Percentiles rank a stretch among this genome's conserved stretches.
These are phyloP conservation scores for Dactylorhiza incarnata DNA, from an alignment of 106 monocot genomes.

Conservation along the genomic window DNA sequence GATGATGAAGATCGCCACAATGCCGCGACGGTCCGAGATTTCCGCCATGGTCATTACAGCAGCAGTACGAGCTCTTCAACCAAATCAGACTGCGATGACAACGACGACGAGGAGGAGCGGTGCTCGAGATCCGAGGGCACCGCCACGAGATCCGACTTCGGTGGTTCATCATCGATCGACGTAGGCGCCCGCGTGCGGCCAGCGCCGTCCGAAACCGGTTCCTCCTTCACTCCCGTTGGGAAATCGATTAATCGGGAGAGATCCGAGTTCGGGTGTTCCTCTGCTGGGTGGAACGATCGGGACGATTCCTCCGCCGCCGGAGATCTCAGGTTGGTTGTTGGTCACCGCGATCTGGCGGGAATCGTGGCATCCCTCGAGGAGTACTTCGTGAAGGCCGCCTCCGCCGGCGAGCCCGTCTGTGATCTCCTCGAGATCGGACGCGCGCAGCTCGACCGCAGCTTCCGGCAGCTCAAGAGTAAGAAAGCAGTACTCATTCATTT, in stretches of 20 bases:
- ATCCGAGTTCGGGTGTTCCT: conserved; percentile 17
- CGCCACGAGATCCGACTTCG: conserved; percentile 39
- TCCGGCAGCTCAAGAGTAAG: conserved; percentile 92
- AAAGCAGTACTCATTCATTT: neutral
- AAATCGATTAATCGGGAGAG: conserved; percentile 14
- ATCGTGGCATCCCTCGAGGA: conserved; percentile 76
- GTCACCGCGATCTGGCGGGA: conserved; percentile 75
- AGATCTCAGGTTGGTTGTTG: conserved; percentile 50
- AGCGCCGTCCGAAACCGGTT: conserved; percentile 42
- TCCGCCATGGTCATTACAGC: conserved; percentile 14
- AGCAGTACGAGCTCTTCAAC: conserved; percentile 39
- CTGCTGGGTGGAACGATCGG: conserved; percentile 13
- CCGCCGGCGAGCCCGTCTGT: conserved; percentile 57
- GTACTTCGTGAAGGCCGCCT: conserved; percentile 73
- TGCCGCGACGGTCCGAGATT: neutral
- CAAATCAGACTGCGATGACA: conserved; percentile 25
- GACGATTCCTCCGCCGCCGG: conserved; percentile 16
- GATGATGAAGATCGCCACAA: conserved; percentile 21
- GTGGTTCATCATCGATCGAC: conserved; percentile 8
- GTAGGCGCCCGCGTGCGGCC: conserved; percentile 11
- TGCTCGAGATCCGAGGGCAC: conserved; percentile 47
- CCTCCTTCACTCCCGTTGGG: conserved; percentile 8
- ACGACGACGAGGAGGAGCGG: conserved; percentile 13
- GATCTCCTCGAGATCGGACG: conserved; percentile 78
- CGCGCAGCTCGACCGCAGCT: conserved; percentile 77